Base-by-base conservation (phyloP, 2,329 filamentous ascomycete species). In the Penicillium fuscoglaucum region DNA sequence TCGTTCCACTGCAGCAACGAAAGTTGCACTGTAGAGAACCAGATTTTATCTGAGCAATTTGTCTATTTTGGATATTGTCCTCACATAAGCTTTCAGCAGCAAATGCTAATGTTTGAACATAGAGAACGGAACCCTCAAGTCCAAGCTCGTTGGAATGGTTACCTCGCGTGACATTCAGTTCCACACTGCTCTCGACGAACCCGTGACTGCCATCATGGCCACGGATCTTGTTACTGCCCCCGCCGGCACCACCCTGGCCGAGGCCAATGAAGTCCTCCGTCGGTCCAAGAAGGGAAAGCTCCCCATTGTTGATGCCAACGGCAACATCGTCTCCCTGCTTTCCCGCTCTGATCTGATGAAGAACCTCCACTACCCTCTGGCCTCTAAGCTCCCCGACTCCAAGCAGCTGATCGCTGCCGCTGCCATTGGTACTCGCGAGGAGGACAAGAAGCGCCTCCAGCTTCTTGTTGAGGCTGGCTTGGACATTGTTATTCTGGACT, bases 1-100 rank as follows among this genome's bases (percentile, higher is more conserved):
- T 99, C 95, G 95, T 99, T 99, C 95, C 93, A 93, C 95, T 91
- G 91, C 84, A 96, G 88, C 86, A 89, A 90, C 88, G 84, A 84
- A 81, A 87, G 74, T 84, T 85, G 90, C 91, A 84, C 82, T 96
- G 92, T 85, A 91, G 92, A 96, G 79, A 83, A 79, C 79, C 73
- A 57, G 72, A 77, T 76, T 76, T 77, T 74, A 76, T 78, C 79
- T 84, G 82, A 84, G 64, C 67, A 66, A 43, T 52, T 52, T 60
- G 51, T 29, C 46, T 55, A 51, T 55, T 54, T 49, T 21, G 41
- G 41, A 52, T 58, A 51, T 58, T 52, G 50, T 37, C 31, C 35
- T 58, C 43, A 62, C 47, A 54, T 41, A 19, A 44, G 24, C 55
- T 50, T 51, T 28, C 49, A 13, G 19, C 52, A 59, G 52, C 41